A percentile compares a stretch with the other conserved stretches of the same genome.
These are phyloP conservation scores for Priceomyces medius DNA, from an alignment of 805 yeast genomes.

Conservation along the genomic window DNA sequence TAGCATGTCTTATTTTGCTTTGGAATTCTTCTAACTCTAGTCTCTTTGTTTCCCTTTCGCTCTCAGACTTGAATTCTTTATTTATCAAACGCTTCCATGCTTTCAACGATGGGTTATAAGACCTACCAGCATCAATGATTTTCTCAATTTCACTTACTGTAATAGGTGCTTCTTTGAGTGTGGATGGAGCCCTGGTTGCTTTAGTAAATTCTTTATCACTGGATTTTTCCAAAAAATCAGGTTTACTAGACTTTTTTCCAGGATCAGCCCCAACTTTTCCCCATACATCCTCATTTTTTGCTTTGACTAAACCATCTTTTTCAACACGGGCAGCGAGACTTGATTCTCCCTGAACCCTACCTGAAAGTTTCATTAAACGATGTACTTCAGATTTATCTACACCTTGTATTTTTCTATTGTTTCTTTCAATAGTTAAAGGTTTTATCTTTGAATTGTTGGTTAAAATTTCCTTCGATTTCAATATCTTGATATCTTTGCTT, in stretches of 20 bases:
- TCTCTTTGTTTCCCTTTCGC: conserved; percentile 63
- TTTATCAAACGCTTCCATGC: conserved; percentile 76
- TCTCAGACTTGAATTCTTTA: conserved; percentile 64
- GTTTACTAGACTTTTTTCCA: conserved; percentile 11
- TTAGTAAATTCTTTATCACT: conserved; percentile 33
- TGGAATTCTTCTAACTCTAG: conserved; percentile 60
- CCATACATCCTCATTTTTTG: conserved; percentile 67
- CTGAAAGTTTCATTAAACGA: conserved; percentile 72
- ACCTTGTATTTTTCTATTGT: conserved; percentile 51
- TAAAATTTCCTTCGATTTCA: conserved; percentile 69
- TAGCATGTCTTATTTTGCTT: conserved; percentile 61
- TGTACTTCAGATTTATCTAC: conserved; percentile 63
- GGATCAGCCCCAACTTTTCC: conserved; percentile 21
- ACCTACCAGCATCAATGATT: conserved; percentile 81
- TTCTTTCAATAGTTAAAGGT: conserved; percentile 47
- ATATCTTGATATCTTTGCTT: conserved; percentile 40
- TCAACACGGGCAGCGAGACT: conserved; percentile 53
- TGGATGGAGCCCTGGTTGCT: conserved; percentile 54
- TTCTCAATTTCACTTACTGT: conserved; percentile 43
- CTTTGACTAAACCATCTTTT: conserved; percentile 60
- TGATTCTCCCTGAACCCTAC: conserved; percentile 59
- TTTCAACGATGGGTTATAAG: conserved; percentile 85
- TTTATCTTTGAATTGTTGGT: conserved; percentile 72
- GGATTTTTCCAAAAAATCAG: conserved; percentile 15
- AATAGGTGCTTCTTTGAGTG: conserved; percentile 54